These are phyloP conservation scores for Pelagomonas calceolata DNA, from an alignment of 108 stramenopile genomes.

Conservation along the genomic window DNA sequence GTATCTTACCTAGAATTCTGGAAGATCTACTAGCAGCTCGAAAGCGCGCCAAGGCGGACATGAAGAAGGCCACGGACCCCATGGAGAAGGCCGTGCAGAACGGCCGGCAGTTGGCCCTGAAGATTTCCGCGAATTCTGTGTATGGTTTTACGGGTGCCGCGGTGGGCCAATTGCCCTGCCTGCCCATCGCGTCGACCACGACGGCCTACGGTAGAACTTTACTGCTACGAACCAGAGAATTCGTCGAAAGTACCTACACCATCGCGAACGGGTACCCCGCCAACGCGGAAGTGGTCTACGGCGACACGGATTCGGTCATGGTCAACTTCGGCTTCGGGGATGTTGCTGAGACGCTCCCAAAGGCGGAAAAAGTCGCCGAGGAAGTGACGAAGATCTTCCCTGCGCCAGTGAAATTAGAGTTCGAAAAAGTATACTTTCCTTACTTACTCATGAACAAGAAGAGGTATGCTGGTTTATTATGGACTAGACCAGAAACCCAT, in stretches of 20 bases:
- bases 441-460: constrained; percentile 99
- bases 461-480: constrained; percentile 95
- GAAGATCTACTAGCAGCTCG: constrained; percentile 79
- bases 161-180: constrained; percentile 93
- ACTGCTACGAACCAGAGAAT: constrained; percentile 78
- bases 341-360: constrained; percentile 82
- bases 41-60: constrained; percentile 97
- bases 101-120: constrained; percentile 95
- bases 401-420: constrained; percentile 70
- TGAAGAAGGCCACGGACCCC: constrained; percentile 92
- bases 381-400: constrained; percentile 87
- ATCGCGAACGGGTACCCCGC: constrained; percentile 80
- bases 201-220: constrained; percentile 89
- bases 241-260: constrained; percentile 86
- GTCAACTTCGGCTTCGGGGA: constrained; percentile 90
- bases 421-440: constrained; percentile 98
- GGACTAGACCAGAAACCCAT: constrained; percentile 84
- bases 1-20: constrained; percentile 91
- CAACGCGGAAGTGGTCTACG: constrained; percentile 93
- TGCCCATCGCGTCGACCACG: constrained; percentile 91
- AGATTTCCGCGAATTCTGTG: constrained; percentile 95
- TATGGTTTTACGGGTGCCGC: constrained; percentile 99
- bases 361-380: constrained; percentile 86
- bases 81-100: constrained; percentile 98
- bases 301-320: constrained; percentile 98